Conservation (phyloP, 352 stramenopile genomes). For the Albugo candida region DNA sequence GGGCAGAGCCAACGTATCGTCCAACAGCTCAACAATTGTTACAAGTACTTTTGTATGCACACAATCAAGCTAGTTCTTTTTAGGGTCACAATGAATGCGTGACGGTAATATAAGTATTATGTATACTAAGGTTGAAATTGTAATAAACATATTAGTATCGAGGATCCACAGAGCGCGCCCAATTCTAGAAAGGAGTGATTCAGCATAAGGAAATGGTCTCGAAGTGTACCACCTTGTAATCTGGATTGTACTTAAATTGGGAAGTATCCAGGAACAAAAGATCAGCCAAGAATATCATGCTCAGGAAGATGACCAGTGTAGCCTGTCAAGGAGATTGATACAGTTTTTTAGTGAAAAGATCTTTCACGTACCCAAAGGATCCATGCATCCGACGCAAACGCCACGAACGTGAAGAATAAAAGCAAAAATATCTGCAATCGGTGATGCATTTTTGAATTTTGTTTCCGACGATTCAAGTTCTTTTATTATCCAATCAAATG, state of each 20-base stretch:
- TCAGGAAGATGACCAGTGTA: constrained; percentile 56
- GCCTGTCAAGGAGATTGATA: constrained; percentile 16
- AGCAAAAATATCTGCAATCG: constrained; percentile 64
- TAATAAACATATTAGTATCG: constrained; percentile 27
- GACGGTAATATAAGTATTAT: too few species aligned
- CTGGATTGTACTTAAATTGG: constrained; percentile 67
- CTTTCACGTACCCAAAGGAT: constrained; percentile 51
- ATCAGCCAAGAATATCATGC: constrained; percentile 47
- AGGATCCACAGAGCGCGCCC: constrained; percentile 47
- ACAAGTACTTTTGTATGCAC: too few species aligned
- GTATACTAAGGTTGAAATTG: too few species aligned
- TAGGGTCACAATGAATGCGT: too few species aligned
- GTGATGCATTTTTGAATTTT: constrained; percentile 10
- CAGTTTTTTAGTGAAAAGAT: background rate
- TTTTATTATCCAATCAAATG: constrained; percentile 63
- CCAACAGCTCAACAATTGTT: too few species aligned
- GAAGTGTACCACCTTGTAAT: constrained; percentile 48
- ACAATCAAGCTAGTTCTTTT: too few species aligned
- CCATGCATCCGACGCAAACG: constrained; percentile 60
- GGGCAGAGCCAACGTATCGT: too few species aligned
- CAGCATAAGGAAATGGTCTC: background rate
- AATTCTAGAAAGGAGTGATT: constrained; percentile 23
- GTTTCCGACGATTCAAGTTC: constrained; percentile 2
- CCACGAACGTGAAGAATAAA: constrained; percentile 64
- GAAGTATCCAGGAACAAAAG: constrained; percentile 46